These are phyloP conservation scores for Croton setiger DNA, from an alignment of 441 rosid genomes.

Conservation along the genomic window DNA sequence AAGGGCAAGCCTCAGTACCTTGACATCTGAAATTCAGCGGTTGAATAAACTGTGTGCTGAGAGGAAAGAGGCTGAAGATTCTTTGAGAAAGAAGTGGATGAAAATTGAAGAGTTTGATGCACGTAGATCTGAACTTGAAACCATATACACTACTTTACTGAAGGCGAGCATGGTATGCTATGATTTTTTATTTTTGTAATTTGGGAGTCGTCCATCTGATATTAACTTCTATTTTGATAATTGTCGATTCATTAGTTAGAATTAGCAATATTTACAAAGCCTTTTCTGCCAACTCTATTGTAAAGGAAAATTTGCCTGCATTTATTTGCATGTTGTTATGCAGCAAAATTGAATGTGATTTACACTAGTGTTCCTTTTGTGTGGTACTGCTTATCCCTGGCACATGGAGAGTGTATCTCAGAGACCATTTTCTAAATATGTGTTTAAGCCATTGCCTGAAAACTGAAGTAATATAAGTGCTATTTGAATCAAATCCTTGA, in stretches of 20 bases:
- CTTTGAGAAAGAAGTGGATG: slow-evolving; percentile 88
- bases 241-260: background rate
- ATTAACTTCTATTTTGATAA: background rate
- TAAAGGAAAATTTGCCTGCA: background rate
- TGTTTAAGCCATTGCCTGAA: background rate
- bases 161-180: slow-evolving; percentile 76
- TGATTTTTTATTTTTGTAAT: background rate
- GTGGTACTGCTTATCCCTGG: background rate
- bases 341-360: background rate
- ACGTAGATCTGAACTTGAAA: slow-evolving; percentile 91
- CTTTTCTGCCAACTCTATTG: background rate
- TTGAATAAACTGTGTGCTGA: slow-evolving; percentile 83
- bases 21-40: slow-evolving; percentile 81
- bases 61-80: slow-evolving; percentile 94
- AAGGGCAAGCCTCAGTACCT: slow-evolving; percentile 79
- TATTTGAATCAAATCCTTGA: background rate
- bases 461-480: background rate
- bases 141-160: slow-evolving; percentile 72
- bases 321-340: background rate
- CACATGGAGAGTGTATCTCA: background rate
- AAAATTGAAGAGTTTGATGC: slow-evolving; percentile 94
- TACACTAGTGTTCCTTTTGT: background rate
- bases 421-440: background rate
- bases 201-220: background rate
- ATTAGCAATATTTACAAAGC: slow-evolving; percentile 1